These are phyloP conservation scores for Cercospora beticola DNA, from an alignment of 2,329 filamentous ascomycete species.

Conservation along the genomic window DNA sequence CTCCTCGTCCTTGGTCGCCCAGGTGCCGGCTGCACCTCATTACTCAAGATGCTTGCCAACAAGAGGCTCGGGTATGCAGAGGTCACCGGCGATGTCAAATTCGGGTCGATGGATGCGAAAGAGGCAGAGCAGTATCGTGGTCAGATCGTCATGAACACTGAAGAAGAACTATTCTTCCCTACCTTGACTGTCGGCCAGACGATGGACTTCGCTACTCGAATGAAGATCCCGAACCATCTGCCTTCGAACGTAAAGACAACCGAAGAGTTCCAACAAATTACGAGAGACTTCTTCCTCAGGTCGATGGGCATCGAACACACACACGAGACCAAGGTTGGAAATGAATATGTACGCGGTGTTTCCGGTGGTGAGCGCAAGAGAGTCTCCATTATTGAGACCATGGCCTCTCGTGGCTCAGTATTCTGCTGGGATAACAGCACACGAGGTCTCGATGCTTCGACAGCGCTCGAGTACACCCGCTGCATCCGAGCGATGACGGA, in stretches of 20 bases:
- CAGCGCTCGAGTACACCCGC: slow-evolving; percentile 55
- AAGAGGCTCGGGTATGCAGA: slow-evolving; percentile 46
- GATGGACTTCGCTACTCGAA: slow-evolving; percentile 55
- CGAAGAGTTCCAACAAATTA: slow-evolving; percentile 49
- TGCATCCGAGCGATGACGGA: slow-evolving; percentile 65
- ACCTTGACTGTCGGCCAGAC: slow-evolving; percentile 59
- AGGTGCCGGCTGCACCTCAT: slow-evolving; percentile 58
- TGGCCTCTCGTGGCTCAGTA: slow-evolving; percentile 59
- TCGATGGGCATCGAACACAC: slow-evolving; percentile 62
- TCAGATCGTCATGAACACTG: slow-evolving; percentile 48
- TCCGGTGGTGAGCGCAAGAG: slow-evolving; percentile 68
- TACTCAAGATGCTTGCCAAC: slow-evolving; percentile 69
- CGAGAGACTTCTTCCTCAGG: slow-evolving; percentile 57
- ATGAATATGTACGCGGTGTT: slow-evolving; percentile 65
- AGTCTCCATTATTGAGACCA: slow-evolving; percentile 65
- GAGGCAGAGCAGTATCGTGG: slow-evolving; percentile 48
- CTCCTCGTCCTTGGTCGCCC: slow-evolving; percentile 36
- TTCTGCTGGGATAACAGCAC: slow-evolving; percentile 69
- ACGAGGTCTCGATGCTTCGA: slow-evolving; percentile 64
- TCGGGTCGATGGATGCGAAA: slow-evolving; percentile 49
- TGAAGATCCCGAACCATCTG: slow-evolving; percentile 50
- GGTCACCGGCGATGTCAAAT: slow-evolving; percentile 60
- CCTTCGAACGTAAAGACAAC: slow-evolving; percentile 37
- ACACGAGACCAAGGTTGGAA: slow-evolving; percentile 64
- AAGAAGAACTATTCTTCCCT: slow-evolving; percentile 55